phyloP scores from a whole-genome alignment of 345 rosid genomes.

The Sisymbrium altissimum region DNA sequence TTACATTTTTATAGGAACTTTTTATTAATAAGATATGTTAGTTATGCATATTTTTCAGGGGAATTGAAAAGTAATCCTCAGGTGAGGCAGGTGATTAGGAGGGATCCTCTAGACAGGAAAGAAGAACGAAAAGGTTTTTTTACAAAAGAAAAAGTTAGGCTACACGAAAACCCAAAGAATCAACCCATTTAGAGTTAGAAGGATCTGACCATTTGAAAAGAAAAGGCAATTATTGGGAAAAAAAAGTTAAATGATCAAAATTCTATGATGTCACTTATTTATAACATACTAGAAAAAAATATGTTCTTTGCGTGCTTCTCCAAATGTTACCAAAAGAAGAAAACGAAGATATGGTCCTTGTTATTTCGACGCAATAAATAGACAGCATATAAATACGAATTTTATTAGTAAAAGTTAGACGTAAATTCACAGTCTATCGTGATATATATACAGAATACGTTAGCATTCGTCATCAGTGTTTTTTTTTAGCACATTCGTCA shows the following conservation, averaged over 20 bases:
- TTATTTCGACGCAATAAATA: conserved; percentile 14
- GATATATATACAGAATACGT: conserved; percentile 17
- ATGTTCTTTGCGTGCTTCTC: conserved; percentile 31
- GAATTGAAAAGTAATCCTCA: conserved; percentile 8
- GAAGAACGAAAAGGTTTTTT: background rate
- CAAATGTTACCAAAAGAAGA: conserved; percentile 31
- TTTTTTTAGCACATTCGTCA: no score
- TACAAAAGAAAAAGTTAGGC: background rate
- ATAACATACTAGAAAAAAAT: background rate
- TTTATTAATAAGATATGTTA: background rate
- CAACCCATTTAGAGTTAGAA: conserved; percentile 26
- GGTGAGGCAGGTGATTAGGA: conserved; percentile 28
- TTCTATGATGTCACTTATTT: conserved; percentile 15
- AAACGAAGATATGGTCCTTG: conserved; percentile 26
- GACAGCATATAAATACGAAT: background rate
- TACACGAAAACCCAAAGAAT: conserved; percentile 30
- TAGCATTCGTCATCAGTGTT: conserved; percentile 8
- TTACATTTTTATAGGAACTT: background rate
- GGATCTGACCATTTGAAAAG: conserved; percentile 24
- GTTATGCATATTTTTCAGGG: background rate
- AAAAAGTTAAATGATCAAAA: background rate
- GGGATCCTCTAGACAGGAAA: background rate
- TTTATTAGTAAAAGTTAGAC: background rate
- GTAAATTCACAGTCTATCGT: conserved; percentile 15
- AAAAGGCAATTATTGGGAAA: conserved; percentile 21